Conservation (phyloP, 2,329 filamentous ascomycete genomes). For the Pyrenophora graminea region DNA sequence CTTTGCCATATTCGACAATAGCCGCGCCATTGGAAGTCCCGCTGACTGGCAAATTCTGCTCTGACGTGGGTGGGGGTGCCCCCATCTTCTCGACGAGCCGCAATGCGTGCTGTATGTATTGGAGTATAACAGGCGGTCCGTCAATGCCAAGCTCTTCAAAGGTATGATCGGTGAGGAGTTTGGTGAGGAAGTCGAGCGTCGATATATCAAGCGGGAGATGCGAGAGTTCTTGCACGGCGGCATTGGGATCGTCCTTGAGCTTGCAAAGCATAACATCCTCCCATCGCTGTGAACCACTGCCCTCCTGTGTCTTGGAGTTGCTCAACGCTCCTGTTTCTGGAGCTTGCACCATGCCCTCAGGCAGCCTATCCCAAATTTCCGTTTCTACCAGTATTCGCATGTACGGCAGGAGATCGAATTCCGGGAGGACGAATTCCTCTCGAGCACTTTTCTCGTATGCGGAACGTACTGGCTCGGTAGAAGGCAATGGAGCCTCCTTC, state of each 20-base stretch:
- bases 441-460: slow-evolving; percentile 21
- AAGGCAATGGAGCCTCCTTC: not conserved
- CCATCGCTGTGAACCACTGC: slow-evolving; percentile 21
- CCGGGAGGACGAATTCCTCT: slow-evolving; percentile 6
- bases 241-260: slow-evolving; percentile 26
- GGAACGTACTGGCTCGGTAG: slow-evolving; percentile 17
- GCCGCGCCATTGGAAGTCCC: not conserved
- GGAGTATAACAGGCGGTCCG: slow-evolving; percentile 30
- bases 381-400: slow-evolving; percentile 45
- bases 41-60: slow-evolving; percentile 2
- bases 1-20: slow-evolving; percentile 34
- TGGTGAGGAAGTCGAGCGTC: slow-evolving; percentile 46
- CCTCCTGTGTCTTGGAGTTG: not conserved
- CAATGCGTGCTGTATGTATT: slow-evolving; percentile 47
- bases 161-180: slow-evolving; percentile 36
- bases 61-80: slow-evolving; percentile 8
- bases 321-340: not conserved
- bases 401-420: slow-evolving; percentile 35
- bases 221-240: slow-evolving; percentile 35
- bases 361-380: slow-evolving; percentile 40
- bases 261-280: slow-evolving; percentile 26
- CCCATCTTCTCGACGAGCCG: slow-evolving; percentile 42
- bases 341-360: slow-evolving; percentile 11
- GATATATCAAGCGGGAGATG: slow-evolving; percentile 45
- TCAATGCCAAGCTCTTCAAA: slow-evolving; percentile 34